Conservation (phyloP, 306 rosid species). For the Trichosanthes truncata region DNA sequence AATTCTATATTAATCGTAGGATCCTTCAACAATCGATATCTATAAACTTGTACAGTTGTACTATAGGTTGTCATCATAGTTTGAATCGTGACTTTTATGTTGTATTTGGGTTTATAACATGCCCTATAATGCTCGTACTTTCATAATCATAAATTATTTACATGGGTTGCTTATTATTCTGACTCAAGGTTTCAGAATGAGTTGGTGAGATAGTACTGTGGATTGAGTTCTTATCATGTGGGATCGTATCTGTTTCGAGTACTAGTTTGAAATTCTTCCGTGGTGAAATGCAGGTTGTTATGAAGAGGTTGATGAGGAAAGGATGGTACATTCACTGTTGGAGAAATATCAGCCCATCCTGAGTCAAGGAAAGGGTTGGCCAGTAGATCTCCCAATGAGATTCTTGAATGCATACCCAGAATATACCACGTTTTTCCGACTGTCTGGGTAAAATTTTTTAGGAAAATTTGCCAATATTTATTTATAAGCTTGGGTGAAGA, state of each 20-base stretch:
- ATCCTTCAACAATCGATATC: background rate
- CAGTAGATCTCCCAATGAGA: constrained; percentile 29
- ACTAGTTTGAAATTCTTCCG: constrained; percentile 5
- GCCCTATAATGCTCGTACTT: background rate
- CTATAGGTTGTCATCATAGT: background rate
- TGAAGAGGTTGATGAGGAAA: constrained; percentile 40
- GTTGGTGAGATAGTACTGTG: background rate
- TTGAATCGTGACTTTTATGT: background rate
- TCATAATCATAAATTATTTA: background rate
- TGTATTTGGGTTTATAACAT: background rate
- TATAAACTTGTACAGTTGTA: background rate
- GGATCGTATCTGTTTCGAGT: constrained; percentile 11
- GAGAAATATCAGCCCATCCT: constrained; percentile 42
- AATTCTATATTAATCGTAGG: background rate
- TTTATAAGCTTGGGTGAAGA: background rate
- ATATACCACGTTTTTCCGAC: constrained; percentile 33
- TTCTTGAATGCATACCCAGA: constrained; percentile 47
- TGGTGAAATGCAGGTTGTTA: constrained; percentile 45
- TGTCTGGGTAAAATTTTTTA: constrained; percentile 11
- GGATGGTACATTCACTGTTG: constrained; percentile 30
- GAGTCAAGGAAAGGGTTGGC: constrained; percentile 30
- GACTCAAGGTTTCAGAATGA: background rate
- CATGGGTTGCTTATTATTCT: background rate
- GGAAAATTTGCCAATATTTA: background rate
- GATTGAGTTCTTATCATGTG: background rate